These are phyloP conservation scores for Kwoniella dendrophila DNA, from an alignment of 768 basidiomycete genomes.

Conservation along the genomic window DNA sequence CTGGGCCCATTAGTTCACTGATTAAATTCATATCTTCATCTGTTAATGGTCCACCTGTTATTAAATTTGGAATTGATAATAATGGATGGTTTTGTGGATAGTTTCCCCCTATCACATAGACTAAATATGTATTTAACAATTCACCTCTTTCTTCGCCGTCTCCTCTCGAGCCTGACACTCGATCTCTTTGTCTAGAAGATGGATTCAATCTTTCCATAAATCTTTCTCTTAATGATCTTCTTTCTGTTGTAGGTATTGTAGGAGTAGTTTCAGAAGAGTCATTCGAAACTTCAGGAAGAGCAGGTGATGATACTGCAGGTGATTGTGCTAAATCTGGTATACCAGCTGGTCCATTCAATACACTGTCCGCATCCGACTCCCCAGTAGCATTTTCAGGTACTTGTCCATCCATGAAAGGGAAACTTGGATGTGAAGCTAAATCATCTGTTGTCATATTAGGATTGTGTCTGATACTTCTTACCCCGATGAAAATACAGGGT, in stretches of 20 bases:
- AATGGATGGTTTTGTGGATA: conserved; percentile 89
- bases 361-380: neutral
- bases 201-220: conserved; percentile 60
- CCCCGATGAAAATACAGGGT: conserved; percentile 46
- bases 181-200: too few relatives aligned
- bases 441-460: conserved; percentile 34
- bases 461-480: conserved; percentile 35
- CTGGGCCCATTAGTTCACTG: conserved; percentile 47
- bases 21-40: conserved; percentile 41
- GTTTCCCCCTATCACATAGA: conserved; percentile 83
- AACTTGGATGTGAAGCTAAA: conserved; percentile 35
- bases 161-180: too few relatives aligned
- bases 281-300: neutral
- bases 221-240: conserved; percentile 38
- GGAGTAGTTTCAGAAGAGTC: conserved; percentile 2
- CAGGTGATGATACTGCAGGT: conserved; percentile 2
- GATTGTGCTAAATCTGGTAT: conserved; percentile 2
- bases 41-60: conserved; percentile 53
- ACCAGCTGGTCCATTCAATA: conserved; percentile 4
- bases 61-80: conserved; percentile 62
- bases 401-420: conserved; percentile 33
- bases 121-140: conserved; percentile 70
- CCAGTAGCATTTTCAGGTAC: conserved; percentile 4
- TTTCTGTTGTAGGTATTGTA: conserved; percentile 8
- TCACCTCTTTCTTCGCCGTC: conserved; percentile 24